A percentile compares a stretch with the other conserved stretches of the same genome.
Evolutionary conservation across 208 protist genomes (phyloP).

Genomic region (Leishmania lainsoni): DNA sequence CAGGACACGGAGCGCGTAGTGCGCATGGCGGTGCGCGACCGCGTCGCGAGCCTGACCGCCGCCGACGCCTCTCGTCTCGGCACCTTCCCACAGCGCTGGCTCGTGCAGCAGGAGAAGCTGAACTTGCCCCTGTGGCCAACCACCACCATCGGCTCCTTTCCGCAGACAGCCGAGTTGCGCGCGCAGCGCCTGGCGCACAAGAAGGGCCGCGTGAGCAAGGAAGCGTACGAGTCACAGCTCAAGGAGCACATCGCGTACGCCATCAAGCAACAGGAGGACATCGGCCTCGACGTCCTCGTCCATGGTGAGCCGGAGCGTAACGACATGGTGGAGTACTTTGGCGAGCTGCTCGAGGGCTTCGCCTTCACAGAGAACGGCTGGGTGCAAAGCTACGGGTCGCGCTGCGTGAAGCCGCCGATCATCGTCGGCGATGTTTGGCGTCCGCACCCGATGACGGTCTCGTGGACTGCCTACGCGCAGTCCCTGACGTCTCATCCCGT

Average conservation of each 20-base stretch:
- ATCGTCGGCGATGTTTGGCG: conserved; percentile 83
- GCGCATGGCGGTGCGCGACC: conserved; percentile 35
- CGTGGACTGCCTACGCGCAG: conserved; percentile 76
- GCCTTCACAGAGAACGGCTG: conserved; percentile 86
- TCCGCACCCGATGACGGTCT: conserved; percentile 77
- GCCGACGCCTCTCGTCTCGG: conserved; percentile 23
- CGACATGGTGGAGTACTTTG: conserved; percentile 95
- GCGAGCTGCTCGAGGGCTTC: conserved; percentile 83
- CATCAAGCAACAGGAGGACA: conserved; percentile 77
- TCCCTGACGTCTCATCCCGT: conserved; percentile 65
- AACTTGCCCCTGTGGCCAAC: conserved; percentile 81
- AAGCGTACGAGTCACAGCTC: conserved; percentile 71
- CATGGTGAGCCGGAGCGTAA: conserved; percentile 90
- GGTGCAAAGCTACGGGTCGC: conserved; percentile 84
- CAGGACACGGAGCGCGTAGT: conserved; percentile 41
- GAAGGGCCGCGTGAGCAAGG: conserved; percentile 48
- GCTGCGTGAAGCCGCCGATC: conserved; percentile 89
- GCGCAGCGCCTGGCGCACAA: conserved; percentile 58
- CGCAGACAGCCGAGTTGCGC: conserved; percentile 86
- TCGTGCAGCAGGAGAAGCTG: conserved; percentile 45
- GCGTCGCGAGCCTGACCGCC: conserved; percentile 32
- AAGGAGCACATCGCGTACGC: conserved; percentile 77
- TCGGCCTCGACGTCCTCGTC: conserved; percentile 89
- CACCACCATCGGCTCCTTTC: conserved; percentile 92
- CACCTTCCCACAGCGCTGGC: conserved; percentile 46